Evolutionary conservation across 495 filamentous ascomycete genomes (phyloP), one percentile per base, ranked within the genome.

Genomic region (Chaetomium tenue): DNA sequence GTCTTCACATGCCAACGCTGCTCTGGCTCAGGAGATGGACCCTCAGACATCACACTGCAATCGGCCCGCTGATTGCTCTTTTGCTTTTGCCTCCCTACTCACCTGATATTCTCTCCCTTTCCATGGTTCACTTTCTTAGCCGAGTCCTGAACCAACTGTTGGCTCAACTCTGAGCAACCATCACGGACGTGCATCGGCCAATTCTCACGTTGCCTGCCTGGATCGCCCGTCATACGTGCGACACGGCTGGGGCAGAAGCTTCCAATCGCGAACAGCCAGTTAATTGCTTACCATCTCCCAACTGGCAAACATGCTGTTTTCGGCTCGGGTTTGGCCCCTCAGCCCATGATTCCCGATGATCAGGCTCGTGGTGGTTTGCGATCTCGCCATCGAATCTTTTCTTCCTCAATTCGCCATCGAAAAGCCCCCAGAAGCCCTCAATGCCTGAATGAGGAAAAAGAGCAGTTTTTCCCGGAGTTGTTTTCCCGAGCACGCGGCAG

Each of bases 241-340:
- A 37, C 33, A 37, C 33, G 46, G 46, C 46, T 50, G 46, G 40
- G 33, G 33, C 5, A 44, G 2, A 18, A 44, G 40, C 46, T 50
- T 50, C 46, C 46, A 50, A 50, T 50, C 46, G 18, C 18, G 8
- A 0, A 23, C n/a, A 0, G n/a, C 46, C n/a, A 20, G 18, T 20
- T 50, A 20, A 50, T 50, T 50, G 46, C 46, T 50, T 23, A 50
- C 46, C 46, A 50, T 23, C 46, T 50, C n/a, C n/a, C 13, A 47
- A 47, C 16, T 47, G 12, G 11, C 20, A 23, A 23, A 23, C 20
- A 5, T 23, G 20, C n/a, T 23, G 46, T 3, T 50, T 50, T 37
- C 33, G 33, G 33, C 5, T 12, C 33, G 9, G 33, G n/a, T 50
- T 50, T 23, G 46, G n/a, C 20, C n/a, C 20, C 46, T 23, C n/a